Evolutionary conservation across 148 eudicot genomes (phyloP), one percentile per base, ranked within the genome.

Genomic region (Dianthus caryophyllus): DNA sequence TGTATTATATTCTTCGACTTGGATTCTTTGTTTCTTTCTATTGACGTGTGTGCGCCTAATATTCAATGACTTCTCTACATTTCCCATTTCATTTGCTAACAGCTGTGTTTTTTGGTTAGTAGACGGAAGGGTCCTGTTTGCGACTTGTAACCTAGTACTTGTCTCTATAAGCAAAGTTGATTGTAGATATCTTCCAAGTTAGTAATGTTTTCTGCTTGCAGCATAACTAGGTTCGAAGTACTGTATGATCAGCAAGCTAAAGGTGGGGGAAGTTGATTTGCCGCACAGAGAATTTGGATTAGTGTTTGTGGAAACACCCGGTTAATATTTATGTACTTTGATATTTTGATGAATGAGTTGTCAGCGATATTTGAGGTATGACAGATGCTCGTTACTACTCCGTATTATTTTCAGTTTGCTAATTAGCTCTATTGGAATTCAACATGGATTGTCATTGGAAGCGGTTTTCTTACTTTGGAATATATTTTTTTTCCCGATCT

Each of bases 141-240:
- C 38, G 65, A 61, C 17, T 22, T 18, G n/a, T n/a, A n/a, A n/a
- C 3, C 38, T 33, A 33, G 12, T 67, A 36, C 25, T 18, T 66
- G 15, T 43, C 13, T 27, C 25, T 29, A 25, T 16, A 7, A 36
- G 49, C 9, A 30, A 47, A 2, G 29, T 38, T 47, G 20, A 65
- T 58, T 17, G 25, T 47, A 27, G 53, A 64, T 41, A 11, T 57
- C 26, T 68, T 14, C 53, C 26, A 12, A 36, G 27, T 33, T 33
- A 33, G 7, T 21, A 33, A 51, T 36, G 63, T 64, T 65, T 26
- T 15, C 63, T 70, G 44, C 16, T 80, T 83, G 86, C 89, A 92
- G 98, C 53, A 81, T 92, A 61, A 77, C 70, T 50, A 81, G 75
- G 73, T 89, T 89, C 68, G 76, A 92, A 81, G 91, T 84, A 72